Evolutionary conservation across 768 basidiomycete species (phyloP).

Genomic region (Fistulinella prunicolor): DNA sequence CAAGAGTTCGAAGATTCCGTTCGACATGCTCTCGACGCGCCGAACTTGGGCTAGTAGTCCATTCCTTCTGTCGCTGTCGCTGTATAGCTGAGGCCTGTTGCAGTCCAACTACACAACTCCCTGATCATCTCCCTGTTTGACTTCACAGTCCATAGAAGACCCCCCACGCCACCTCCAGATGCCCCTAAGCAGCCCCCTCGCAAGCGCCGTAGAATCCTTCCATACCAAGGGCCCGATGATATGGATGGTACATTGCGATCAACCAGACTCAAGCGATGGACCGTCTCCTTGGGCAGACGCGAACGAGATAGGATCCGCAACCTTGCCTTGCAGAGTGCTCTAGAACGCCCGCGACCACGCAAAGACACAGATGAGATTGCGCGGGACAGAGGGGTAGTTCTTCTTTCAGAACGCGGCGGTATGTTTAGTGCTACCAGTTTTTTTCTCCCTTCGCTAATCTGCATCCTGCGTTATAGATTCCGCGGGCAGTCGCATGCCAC

Average conservation of each 20-base stretch:
- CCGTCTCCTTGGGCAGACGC: constrained; percentile 63
- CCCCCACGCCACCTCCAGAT: constrained; percentile 62
- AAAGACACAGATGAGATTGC: constrained; percentile 64
- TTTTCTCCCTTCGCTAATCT: not conserved
- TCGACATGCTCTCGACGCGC: constrained; percentile 57
- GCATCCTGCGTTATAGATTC: constrained; percentile 45
- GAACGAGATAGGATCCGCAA: constrained; percentile 70
- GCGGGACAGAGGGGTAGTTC: constrained; percentile 62
- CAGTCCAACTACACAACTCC: constrained; percentile 81
- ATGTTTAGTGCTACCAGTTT: not conserved
- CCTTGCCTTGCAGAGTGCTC: constrained; percentile 45
- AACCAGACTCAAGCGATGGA: constrained; percentile 68
- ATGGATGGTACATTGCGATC: constrained; percentile 57
- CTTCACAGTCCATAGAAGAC: constrained; percentile 68
- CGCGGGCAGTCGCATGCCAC: constrained; percentile 65
- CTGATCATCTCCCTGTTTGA: constrained; percentile 82
- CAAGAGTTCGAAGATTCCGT: constrained; percentile 73
- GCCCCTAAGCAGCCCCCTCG: constrained; percentile 60
- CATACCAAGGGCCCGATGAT: constrained; percentile 70
- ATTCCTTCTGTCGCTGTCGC: not conserved
- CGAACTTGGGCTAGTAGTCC: constrained; percentile 43
- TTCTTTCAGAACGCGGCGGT: constrained; percentile 69
- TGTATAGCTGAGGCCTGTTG: constrained; percentile 9
- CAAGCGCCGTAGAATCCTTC: constrained; percentile 63
- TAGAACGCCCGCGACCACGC: constrained; percentile 45